Conservation (phyloP, 495 filamentous ascomycete species). For the Melanomma pulvis-pyrius region DNA sequence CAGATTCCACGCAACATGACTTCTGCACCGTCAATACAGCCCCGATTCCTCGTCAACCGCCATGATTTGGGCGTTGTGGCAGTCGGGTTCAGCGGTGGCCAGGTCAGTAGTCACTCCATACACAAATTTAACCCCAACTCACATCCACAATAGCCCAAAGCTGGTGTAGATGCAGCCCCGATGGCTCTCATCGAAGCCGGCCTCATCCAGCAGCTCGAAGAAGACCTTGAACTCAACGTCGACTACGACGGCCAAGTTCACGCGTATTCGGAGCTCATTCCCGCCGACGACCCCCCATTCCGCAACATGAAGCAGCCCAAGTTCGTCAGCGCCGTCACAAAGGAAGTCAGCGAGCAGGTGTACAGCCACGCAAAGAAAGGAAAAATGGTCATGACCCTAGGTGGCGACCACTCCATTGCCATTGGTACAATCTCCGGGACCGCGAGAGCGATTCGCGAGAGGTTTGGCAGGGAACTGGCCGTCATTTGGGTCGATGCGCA, state of each 20-base stretch:
- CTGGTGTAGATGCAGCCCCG: constrained; percentile 89
- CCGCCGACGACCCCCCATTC: constrained; percentile 72
- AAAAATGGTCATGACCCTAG: constrained; percentile 86
- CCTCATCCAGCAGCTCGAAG: constrained; percentile 77
- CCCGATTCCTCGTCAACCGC: constrained; percentile 78
- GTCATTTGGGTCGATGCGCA: constrained; percentile 99
- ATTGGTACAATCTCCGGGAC: constrained; percentile 88
- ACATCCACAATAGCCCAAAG: constrained; percentile 66
- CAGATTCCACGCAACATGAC: constrained; percentile 31
- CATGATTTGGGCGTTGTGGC: constrained; percentile 88
- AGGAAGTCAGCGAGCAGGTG: constrained; percentile 77
- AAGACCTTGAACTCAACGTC: constrained; percentile 85
- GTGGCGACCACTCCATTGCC: constrained; percentile 95
- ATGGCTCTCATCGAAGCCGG: constrained; percentile 88
- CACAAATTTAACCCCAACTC: not conserved
- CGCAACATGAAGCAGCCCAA: constrained; percentile 91
- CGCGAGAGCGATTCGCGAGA: constrained; percentile 80
- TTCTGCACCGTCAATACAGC: constrained; percentile 68
- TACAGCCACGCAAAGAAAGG: constrained; percentile 85
- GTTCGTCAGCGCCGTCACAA: constrained; percentile 85
- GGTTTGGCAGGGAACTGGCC: constrained; percentile 76
- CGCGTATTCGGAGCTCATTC: constrained; percentile 76
- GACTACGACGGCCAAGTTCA: constrained; percentile 84
- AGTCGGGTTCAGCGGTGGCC: constrained; percentile 95
- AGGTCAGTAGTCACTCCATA: constrained; percentile 59